Base-by-base conservation (phyloP, 257 asterid genomes). In the Parsonsia alboflavescens region DNA sequence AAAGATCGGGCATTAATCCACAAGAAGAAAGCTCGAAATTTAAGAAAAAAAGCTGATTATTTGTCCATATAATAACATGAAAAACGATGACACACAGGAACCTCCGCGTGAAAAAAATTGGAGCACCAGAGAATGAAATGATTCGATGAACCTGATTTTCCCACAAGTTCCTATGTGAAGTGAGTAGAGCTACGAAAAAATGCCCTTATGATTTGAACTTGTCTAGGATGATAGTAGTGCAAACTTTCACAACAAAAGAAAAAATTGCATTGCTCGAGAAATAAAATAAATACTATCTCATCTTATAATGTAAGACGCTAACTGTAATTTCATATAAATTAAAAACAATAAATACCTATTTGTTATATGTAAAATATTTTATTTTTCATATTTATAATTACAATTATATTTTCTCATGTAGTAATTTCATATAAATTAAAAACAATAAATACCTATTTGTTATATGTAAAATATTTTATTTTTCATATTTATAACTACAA, bases 201-300 rank as follows among this genome's bases (percentile, higher is more conserved):
- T 54, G 54, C 11, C 17, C 21, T 9, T 52, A 52, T 52, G 58
- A 52, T 58, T 57, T 16, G 16, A 16, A 57, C 63, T 58, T 26
- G 54, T 59, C 71, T 54, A 22, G 52, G 24, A 10, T 62, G 4
- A 48, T 49, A 49, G 4, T 11, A 24, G 57, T 46, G 0, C 33
- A 26, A 50, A 30, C 28, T 13, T 50, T 50, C 19, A n/a, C n/a
- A n/a, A n/a, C n/a, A 80, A 77, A 17, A 74, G 59, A 28, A 56
- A 75, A 44, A 28, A 22, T 48, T 4, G 61, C 75, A 24, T 68
- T 54, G 49, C 77, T 76, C 57, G 75, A 74, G 67, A 33, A 42
- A 26, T 58, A 11, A 62, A 46, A 15, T 28, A n/a, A 24, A 28
- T 6, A 52, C 7, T n/a, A n/a, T n/a, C n/a, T n/a, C n/a, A n/a